Evolutionary conservation across 495 filamentous ascomycete genomes (phyloP), one percentile per base, ranked within the genome.

Genomic region (Hypoxylon perforatum): DNA sequence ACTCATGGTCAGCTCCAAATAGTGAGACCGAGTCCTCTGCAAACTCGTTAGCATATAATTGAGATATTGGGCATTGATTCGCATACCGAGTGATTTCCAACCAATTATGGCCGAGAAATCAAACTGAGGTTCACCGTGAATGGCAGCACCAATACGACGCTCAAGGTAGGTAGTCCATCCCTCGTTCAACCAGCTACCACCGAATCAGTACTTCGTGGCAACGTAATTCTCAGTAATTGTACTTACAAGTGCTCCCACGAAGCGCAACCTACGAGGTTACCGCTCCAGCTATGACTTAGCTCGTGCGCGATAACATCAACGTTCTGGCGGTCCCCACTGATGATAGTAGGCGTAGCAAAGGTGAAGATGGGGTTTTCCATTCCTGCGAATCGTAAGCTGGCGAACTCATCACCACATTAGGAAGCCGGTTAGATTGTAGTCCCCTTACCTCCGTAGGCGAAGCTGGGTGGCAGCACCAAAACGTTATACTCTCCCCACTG

Each of bases 331-430:
- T 99, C 95, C 48, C 93, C 93, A 28, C 87, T 91, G 72, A 97
- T 92, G 63, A 97, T 91, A 35, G 92, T 96, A 15, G 94, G 94
- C 12, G 94, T 97, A 0, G 93, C 93, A 73, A 96, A 97, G 1
- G 94, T 97, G 76, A 90, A 95, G 49, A 95, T 88, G 0, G 94
- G 94, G 74, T 97, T 97, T 80, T 97, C 94, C 94, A 97, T 97
- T 39, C 92, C 92, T 71, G 83, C 82, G n/a, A n/a, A 57, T 30
- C 8, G 23, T 45, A 46, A 48, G 66, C 60, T 11, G 41, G 57
- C 18, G 46, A 12, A 30, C n/a, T 7, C 11, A 10, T 39, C 41
- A 35, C 33, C 39, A 28, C 42, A 45, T 46, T 33, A 45, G 35
- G 25, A 30, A 28, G n/a, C 38, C 42, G 7, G 15, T 28, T 19